Conservation (phyloP, 2,329 filamentous ascomycete genomes). For the Seiridium cupressi region DNA sequence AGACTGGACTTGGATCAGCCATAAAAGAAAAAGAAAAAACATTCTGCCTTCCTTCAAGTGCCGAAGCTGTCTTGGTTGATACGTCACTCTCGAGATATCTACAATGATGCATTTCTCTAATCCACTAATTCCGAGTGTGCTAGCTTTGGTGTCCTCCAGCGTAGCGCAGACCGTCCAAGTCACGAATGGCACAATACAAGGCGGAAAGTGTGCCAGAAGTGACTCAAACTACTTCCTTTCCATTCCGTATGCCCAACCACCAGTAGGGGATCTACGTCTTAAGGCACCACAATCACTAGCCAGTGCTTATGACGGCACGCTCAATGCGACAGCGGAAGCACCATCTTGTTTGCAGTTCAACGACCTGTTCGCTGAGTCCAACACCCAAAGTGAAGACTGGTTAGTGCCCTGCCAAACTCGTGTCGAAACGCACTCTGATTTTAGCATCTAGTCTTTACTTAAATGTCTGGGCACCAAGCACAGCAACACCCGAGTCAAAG, state of each 20-base stretch:
- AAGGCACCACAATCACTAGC: constrained; percentile 14
- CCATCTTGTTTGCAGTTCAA: constrained; percentile 17
- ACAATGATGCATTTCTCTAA: background rate
- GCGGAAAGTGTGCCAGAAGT: constrained; percentile 13
- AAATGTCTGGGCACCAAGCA: constrained; percentile 16
- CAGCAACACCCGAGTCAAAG: constrained; percentile 14
- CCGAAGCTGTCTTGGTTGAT: no score
- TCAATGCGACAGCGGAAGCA: constrained; percentile 14
- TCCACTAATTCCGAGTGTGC: background rate
- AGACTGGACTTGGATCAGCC: no score
- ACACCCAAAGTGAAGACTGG: constrained; percentile 16
- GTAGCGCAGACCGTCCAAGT: constrained; percentile 6
- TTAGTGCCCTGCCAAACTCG: background rate
- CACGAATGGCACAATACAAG: constrained; percentile 12
- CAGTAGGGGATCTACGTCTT: constrained; percentile 15
- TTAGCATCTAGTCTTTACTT: constrained; percentile 15
- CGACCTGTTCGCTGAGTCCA: constrained; percentile 11
- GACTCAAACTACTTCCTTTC: constrained; percentile 17
- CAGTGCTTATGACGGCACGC: constrained; percentile 1
- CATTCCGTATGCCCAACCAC: constrained; percentile 19
- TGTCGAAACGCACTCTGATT: background rate
- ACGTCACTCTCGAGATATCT: background rate
- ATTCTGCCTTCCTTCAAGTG: no score
- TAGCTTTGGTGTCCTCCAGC: background rate
- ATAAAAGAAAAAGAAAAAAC: no score